A percentile compares a stretch with the other conserved stretches of the same genome.
These are phyloP conservation scores for Aureobasidium sp. DNA, from an alignment of 2,329 filamentous ascomycete genomes.

Conservation along the genomic window DNA sequence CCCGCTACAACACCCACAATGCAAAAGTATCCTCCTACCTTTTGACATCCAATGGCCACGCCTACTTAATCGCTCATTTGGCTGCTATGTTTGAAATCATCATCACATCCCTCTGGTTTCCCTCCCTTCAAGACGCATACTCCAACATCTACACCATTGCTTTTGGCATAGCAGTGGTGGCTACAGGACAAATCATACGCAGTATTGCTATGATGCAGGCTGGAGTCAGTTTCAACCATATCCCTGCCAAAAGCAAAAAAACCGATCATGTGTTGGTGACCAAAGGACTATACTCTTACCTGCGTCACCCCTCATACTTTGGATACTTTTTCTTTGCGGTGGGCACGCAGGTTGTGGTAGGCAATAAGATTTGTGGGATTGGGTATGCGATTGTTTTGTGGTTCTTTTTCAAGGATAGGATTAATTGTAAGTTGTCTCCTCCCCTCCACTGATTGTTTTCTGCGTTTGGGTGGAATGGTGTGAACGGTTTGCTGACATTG, in stretches of 20 bases:
- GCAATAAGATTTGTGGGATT: slow-evolving; percentile 70
- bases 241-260: slow-evolving; percentile 61
- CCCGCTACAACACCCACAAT: slow-evolving; percentile 67
- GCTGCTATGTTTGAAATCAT: slow-evolving; percentile 66
- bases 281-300: slow-evolving; percentile 62
- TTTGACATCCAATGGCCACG: slow-evolving; percentile 72
- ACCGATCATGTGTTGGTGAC: slow-evolving; percentile 75
- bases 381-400: slow-evolving; percentile 70
- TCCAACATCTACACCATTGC: slow-evolving; percentile 33
- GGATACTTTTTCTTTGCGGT: slow-evolving; percentile 98
- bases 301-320: slow-evolving; percentile 90
- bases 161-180: slow-evolving; percentile 55
- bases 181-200: slow-evolving; percentile 64
- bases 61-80: slow-evolving; percentile 75
- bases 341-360: slow-evolving; percentile 85
- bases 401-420: slow-evolving; percentile 71
- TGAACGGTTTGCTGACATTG: neutral
- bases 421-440: slow-evolving; percentile 45
- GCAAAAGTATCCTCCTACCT: slow-evolving; percentile 72
- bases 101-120: slow-evolving; percentile 47
- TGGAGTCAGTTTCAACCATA: slow-evolving; percentile 82
- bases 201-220: slow-evolving; percentile 84
- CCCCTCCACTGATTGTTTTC: neutral
- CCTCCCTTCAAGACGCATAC: slow-evolving; percentile 36
- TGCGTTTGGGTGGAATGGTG: neutral